Evolutionary conservation across 495 filamentous ascomycete genomes (phyloP).

Genomic region (Gamarada debralockiae): DNA sequence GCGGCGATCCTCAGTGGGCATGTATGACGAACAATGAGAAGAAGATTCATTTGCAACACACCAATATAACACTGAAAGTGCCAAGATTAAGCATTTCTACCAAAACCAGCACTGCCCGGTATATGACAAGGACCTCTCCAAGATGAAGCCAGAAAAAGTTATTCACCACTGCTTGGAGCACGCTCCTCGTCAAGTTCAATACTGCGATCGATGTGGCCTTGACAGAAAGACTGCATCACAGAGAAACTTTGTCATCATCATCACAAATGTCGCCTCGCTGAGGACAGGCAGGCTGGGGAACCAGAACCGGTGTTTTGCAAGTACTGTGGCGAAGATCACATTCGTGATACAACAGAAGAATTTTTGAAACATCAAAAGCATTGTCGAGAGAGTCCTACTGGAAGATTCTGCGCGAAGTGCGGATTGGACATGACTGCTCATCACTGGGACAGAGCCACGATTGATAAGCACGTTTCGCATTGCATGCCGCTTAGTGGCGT

Average conservation of each 20-base stretch:
- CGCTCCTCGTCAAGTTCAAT: constrained; percentile 8
- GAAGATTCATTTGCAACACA: constrained; percentile 13
- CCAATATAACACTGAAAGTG: not conserved
- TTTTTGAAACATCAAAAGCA: not conserved
- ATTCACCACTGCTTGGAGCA: constrained; percentile 15
- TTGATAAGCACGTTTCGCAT: not conserved
- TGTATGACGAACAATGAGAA: constrained; percentile 13
- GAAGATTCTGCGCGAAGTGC: constrained; percentile 8
- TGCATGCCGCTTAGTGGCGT: constrained; percentile 2
- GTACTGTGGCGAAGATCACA: constrained; percentile 9
- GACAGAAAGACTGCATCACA: not conserved
- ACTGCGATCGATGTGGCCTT: constrained; percentile 18
- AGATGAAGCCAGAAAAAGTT: not conserved
- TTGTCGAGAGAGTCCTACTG: not conserved
- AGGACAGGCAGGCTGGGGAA: not conserved
- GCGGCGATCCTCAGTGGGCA: constrained; percentile 11
- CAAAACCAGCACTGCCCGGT: constrained; percentile 13
- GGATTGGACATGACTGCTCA: not conserved
- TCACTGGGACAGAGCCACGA: no score
- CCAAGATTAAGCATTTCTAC: constrained; percentile 11
- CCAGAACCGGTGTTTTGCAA: constrained; percentile 5
- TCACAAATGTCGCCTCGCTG: not conserved
- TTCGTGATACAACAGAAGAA: not conserved
- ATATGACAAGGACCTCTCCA: constrained; percentile 13
- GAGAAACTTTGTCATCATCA: constrained; percentile 8